Conservation (phyloP, 371 early-diverging fungal species). For the Rhizopus microsporus region DNA sequence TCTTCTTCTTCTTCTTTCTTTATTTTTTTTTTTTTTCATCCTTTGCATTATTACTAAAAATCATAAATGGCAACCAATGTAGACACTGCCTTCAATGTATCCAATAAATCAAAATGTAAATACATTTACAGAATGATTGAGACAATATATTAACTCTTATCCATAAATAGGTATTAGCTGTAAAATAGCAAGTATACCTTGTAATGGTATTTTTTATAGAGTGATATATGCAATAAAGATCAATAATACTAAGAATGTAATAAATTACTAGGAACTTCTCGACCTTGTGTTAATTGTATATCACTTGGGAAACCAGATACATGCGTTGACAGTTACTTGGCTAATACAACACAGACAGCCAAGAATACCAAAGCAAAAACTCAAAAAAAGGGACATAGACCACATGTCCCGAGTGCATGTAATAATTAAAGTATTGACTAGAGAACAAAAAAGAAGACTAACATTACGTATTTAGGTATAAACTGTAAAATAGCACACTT, state of each 20-base stretch:
- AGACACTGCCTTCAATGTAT: too few species aligned
- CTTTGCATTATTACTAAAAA: too few species aligned
- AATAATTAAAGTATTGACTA: background rate
- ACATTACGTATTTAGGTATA: conserved; percentile 20
- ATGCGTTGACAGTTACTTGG: conserved; percentile 5
- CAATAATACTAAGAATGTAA: too few species aligned
- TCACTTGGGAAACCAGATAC: conserved; percentile 11
- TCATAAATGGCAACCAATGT: too few species aligned
- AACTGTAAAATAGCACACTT: conserved; percentile 54
- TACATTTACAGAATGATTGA: too few species aligned
- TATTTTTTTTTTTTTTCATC: too few species aligned
- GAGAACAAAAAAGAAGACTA: background rate
- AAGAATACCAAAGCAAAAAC: conserved; percentile 10
- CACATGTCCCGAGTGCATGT: conserved; percentile 42
- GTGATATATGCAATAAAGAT: background rate
- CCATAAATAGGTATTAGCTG: conserved; percentile 38
- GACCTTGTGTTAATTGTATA: conserved; percentile 7
- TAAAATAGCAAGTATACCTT: conserved; percentile 51
- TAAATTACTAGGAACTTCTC: background rate
- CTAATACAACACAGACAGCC: background rate
- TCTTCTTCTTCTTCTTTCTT: too few species aligned
- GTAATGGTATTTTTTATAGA: conserved; percentile 36
- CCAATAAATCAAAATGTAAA: too few species aligned
- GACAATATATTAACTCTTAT: too few species aligned
- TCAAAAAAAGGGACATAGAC: conserved; percentile 27